Percentiles rank a stretch among this genome's conserved stretches.
These are phyloP conservation scores for Posidonia oceanica DNA, from an alignment of 116 monocot species.

Conservation along the genomic window DNA sequence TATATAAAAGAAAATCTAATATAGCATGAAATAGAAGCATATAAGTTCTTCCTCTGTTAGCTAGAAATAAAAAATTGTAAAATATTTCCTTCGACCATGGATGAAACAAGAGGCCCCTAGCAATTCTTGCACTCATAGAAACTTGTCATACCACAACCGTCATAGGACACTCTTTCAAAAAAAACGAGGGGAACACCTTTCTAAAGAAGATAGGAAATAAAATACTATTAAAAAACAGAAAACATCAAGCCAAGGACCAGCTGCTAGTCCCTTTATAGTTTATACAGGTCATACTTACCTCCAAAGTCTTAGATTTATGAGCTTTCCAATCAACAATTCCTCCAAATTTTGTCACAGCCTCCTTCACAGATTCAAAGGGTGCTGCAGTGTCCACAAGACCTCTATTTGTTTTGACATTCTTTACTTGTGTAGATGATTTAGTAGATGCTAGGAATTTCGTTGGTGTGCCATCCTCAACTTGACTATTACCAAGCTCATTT, in stretches of 20 bases:
- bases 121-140: too few relatives aligned
- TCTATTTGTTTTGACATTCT: slow-evolving; percentile 13
- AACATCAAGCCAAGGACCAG: background rate
- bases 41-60: background rate
- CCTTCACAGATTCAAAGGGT: slow-evolving; percentile 82
- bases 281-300: slow-evolving; percentile 22
- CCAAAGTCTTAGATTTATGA: slow-evolving; percentile 48
- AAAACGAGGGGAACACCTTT: background rate
- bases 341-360: slow-evolving; percentile 65
- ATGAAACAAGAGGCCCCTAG: too few relatives aligned
- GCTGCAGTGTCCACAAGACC: slow-evolving; percentile 67
- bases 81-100: too few relatives aligned
- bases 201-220: background rate
- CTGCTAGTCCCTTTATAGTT: too few relatives aligned
- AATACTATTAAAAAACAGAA: background rate
- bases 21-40: too few relatives aligned
- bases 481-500: background rate
- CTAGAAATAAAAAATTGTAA: background rate
- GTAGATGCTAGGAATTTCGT: background rate
- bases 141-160: too few relatives aligned
- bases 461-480: background rate
- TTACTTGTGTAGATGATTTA: background rate
- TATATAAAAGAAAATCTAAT: background rate
- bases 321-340: slow-evolving; percentile 88
- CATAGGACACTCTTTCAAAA: background rate